Evolutionary conservation across 129 eudicot genomes (phyloP).

Genomic region (Scalesia atractyloides): DNA sequence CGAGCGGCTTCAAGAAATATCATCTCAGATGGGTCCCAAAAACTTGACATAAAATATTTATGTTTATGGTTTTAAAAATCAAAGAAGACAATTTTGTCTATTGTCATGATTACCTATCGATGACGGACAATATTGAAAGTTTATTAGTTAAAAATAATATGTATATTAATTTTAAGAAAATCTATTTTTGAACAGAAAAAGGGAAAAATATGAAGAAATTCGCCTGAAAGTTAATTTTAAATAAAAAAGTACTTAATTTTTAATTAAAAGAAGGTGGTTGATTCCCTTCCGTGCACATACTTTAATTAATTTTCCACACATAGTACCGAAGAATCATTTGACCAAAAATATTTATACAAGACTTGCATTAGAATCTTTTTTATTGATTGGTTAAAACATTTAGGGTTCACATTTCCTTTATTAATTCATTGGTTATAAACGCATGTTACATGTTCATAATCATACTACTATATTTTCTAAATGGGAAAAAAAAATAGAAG

Average conservation of each 20-base stretch:
- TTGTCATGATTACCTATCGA: constrained; percentile 41
- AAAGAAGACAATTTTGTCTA: constrained; percentile 33
- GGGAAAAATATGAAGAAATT: neutral
- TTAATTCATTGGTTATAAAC: neutral
- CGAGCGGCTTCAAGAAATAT: constrained; percentile 39
- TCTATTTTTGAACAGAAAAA: neutral
- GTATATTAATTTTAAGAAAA: no score
- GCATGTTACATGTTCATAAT: neutral
- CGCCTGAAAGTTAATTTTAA: constrained; percentile 7
- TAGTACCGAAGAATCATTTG: constrained; percentile 36
- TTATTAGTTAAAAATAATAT: neutral
- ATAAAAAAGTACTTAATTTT: constrained; percentile 4
- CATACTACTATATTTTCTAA: neutral
- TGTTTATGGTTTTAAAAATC: constrained; percentile 7
- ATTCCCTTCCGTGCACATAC: constrained; percentile 43
- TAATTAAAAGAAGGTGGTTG: constrained; percentile 26
- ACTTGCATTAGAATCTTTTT: neutral
- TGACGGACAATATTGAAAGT: constrained; percentile 11
- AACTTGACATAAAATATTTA: constrained; percentile 13
- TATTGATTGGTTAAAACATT: neutral
- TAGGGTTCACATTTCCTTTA: constrained; percentile 15
- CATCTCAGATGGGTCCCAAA: constrained; percentile 27
- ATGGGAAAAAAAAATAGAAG: no score
- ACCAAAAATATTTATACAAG: constrained; percentile 20
- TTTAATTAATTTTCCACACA: constrained; percentile 27